phyloP scores from a whole-genome alignment of 108 stramenopile species.

The Cyclotella kingstonii region DNA sequence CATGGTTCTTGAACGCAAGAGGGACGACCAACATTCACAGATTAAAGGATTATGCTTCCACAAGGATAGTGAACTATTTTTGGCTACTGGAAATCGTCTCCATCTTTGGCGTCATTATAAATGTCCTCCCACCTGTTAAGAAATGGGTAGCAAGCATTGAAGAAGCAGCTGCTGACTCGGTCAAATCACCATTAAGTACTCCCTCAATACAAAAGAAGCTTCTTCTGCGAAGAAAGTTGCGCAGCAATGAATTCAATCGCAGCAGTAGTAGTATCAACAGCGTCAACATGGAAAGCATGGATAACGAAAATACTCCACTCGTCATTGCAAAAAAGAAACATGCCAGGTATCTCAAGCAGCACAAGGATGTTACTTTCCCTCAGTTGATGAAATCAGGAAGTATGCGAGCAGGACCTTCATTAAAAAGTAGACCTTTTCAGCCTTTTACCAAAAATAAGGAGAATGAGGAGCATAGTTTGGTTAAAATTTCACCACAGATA shows the following conservation, averaged over 20 bases:
- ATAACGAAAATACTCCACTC: slow-evolving; percentile 54
- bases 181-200: slow-evolving; percentile 58
- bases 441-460: slow-evolving; percentile 9
- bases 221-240: slow-evolving; percentile 19
- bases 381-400: slow-evolving; percentile 53
- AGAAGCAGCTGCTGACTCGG: slow-evolving; percentile 52
- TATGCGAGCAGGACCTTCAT: slow-evolving; percentile 71
- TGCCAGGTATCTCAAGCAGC: slow-evolving; percentile 65
- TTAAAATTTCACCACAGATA: no score
- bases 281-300: slow-evolving; percentile 5
- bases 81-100: slow-evolving; percentile 58
- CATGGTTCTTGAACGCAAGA: slow-evolving; percentile 61
- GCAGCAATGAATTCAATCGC: slow-evolving; percentile 7
- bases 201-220: slow-evolving; percentile 41
- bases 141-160: slow-evolving; percentile 66
- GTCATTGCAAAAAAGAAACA: slow-evolving; percentile 51
- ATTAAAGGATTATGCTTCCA: slow-evolving; percentile 63
- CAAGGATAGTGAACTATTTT: slow-evolving; percentile 74
- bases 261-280: background rate
- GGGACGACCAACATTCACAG: slow-evolving; percentile 60
- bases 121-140: slow-evolving; percentile 57
- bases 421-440: background rate
- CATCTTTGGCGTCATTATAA: slow-evolving; percentile 64
- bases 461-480: no score
- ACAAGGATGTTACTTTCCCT: slow-evolving; percentile 59